These are phyloP conservation scores for Lasiosphaeris hirsuta DNA, from an alignment of 495 filamentous ascomycete species.

Conservation along the genomic window DNA sequence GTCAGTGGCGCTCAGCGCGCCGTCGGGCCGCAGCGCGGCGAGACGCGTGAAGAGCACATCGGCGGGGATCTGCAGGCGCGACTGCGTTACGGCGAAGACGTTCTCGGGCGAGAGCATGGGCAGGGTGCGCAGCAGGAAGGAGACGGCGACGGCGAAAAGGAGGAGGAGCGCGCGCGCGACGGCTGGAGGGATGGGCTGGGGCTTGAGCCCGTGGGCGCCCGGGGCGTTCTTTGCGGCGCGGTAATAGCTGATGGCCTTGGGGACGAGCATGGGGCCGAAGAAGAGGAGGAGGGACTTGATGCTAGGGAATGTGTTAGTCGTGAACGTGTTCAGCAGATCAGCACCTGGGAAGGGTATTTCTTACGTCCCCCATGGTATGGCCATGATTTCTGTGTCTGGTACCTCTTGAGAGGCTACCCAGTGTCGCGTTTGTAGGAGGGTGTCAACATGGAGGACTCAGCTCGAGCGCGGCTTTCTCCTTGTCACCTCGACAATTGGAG, in stretches of 20 bases:
- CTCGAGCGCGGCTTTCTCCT: not conserved
- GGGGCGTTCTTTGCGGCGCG: conserved; percentile 53
- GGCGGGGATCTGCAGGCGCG: conserved; percentile 76
- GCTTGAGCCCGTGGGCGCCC: conserved; percentile 45
- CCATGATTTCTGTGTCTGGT: conserved; percentile 27
- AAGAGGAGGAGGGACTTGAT: conserved; percentile 77
- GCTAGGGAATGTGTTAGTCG: conserved; percentile 34
- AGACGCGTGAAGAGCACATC: conserved; percentile 86
- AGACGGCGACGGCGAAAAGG: conserved; percentile 52
- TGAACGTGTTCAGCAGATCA: not conserved
- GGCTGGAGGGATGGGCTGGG: conserved; percentile 57
- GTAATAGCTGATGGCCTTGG: conserved; percentile 68
- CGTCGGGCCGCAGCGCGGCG: conserved; percentile 52
- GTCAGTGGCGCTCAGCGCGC: conserved; percentile 58
- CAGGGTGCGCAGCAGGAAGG: conserved; percentile 61
- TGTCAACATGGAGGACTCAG: not conserved
- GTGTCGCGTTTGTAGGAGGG: not conserved
- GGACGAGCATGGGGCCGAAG: conserved; percentile 81
- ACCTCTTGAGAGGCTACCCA: conserved; percentile 9
- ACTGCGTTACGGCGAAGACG: conserved; percentile 73
- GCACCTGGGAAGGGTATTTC: conserved; percentile 15
- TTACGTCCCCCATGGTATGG: conserved; percentile 49
- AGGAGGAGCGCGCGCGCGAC: conserved; percentile 54
- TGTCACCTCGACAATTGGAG: no score
- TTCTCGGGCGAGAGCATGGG: conserved; percentile 73